Base-by-base conservation (phyloP, 2,329 filamentous ascomycete genomes). In the Xylariomycetidae sp. region DNA sequence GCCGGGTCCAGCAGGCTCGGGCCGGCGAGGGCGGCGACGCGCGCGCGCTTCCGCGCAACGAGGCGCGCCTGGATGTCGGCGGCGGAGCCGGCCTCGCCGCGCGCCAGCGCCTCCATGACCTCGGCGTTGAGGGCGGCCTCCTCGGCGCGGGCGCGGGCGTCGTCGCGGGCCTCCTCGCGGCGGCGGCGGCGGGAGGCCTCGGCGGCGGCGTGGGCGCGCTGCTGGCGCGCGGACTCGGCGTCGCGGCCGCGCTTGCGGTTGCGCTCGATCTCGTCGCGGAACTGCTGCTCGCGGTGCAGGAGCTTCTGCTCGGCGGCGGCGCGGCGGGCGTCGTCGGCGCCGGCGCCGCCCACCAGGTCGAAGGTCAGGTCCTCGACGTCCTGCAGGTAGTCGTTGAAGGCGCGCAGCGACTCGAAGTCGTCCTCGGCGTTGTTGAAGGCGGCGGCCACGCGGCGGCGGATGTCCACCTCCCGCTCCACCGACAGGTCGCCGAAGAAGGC, bases 351-450 rank as follows among this genome's bases (percentile, higher is more conserved):
- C 33, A 95, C 82, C 8, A 98, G 71, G 54, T 95, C 90, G 63
- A 89, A 88, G 2, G 89, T 89, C 41, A 95, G 74, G 45, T 83
- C 79, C 65, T 98, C 92, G 24, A 95, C 86, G 53, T 85, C 80
- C 61, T 96, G 87, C 10, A 98, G 77, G 64, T 96, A 95, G 59
- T 95, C 82, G 63, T 98, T 95, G 68, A 82, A 98, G 54, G 80
- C 83, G 26, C 76, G 67, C 39, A 95, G 70, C 2, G 76, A 79
- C 59, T 93, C 84, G 52, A 98, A 98, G 58, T 98, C 92, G 42
- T 92, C 85, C 63, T 95, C 82, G 13, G 77, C 70, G 50, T 86
- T 82, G 64, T 96, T 95, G 60, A 96, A 90, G 8, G 90, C 84
- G 37, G 64, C 65, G 3, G 80, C 80, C 2, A 96, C 86, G 35